Conservation (phyloP, 2,329 filamentous ascomycete species). For the Trichoderma atroviride region DNA sequence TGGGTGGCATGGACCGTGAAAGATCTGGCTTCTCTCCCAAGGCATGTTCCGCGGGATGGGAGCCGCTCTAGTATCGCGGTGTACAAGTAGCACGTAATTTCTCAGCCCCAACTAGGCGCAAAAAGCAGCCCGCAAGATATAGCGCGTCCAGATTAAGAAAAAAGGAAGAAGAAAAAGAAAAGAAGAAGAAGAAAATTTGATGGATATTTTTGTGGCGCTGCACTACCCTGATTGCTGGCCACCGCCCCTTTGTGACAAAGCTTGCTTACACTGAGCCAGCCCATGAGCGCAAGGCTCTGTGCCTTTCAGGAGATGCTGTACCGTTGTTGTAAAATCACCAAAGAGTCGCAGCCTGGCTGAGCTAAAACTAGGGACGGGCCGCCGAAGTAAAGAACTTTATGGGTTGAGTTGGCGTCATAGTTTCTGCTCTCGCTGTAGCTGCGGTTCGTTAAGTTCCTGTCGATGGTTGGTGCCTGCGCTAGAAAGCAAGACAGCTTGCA, state of each 20-base stretch:
- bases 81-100: neutral
- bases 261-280: slow-evolving; percentile 14
- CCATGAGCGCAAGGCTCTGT: neutral
- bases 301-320: neutral
- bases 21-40: slow-evolving; percentile 16
- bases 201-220: neutral
- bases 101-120: slow-evolving; percentile 27
- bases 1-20: slow-evolving; percentile 8
- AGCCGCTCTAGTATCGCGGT: slow-evolving; percentile 2
- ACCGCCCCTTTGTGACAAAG: slow-evolving; percentile 8
- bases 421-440: neutral
- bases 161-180: neutral
- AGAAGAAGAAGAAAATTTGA: neutral
- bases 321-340: neutral
- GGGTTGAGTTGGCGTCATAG: slow-evolving; percentile 4
- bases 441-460: neutral
- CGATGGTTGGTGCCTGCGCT: neutral
- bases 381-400: slow-evolving; percentile 13
- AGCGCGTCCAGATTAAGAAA: slow-evolving; percentile 12
- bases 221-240: neutral
- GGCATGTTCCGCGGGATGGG: neutral
- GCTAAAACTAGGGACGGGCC: slow-evolving; percentile 28
- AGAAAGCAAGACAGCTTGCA: slow-evolving; percentile 1
- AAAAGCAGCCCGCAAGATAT: slow-evolving; percentile 28
- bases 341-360: slow-evolving; percentile 2